Base-by-base conservation (phyloP, 768 basidiomycete species). In the Xerocomellus chrysenteron region DNA sequence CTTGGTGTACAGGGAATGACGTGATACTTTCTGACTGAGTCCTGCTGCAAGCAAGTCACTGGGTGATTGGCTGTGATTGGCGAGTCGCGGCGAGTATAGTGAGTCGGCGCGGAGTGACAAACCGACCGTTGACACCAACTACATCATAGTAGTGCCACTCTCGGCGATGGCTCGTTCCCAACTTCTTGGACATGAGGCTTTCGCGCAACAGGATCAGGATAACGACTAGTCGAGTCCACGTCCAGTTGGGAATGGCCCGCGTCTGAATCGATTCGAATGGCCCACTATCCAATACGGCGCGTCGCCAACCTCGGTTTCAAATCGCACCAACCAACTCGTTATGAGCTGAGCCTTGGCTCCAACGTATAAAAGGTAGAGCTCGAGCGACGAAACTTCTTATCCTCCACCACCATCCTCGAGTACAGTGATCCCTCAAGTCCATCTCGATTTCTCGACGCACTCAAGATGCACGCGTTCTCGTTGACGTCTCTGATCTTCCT, bases 401-500 rank as follows among this genome's bases (percentile, higher is more conserved):
- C 32, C 46, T 10, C 28, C 45, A 12, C 17, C 49, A 2, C 21
- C 33, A 12, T 45, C 14, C 19, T 39, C 53, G 54, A 53, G 49
- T 54, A n/a, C 54, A 55, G 53, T 50, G 50, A 36, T 47, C 17
- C 49, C 65, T 65, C 67, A 63, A 59, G 57, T 44, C 13, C 40
- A 40, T 33, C 43, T 55, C 56, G 32, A 30, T 44, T 21, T 44
- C 55, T 41, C 60, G 49, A 49, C 53, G 24, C 55, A 48, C 39
- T 51, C 67, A 67, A 65, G 63, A 68, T 68, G 68, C 51, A 47
- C 46, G 57, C 45, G 7, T 40, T 53, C 55, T 55, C 50, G 55
- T 42, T 47, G 50, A 55, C 57, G 21, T 52, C 42, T 43, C 40
- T 65, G 4, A 5, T 59, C 52, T 32, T 54, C 28, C 44, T 68